Percentiles rank a stretch among this genome's conserved stretches.
Evolutionary conservation across 163 green algal species (phyloP).

Genomic region (Chloromonas sp.): DNA sequence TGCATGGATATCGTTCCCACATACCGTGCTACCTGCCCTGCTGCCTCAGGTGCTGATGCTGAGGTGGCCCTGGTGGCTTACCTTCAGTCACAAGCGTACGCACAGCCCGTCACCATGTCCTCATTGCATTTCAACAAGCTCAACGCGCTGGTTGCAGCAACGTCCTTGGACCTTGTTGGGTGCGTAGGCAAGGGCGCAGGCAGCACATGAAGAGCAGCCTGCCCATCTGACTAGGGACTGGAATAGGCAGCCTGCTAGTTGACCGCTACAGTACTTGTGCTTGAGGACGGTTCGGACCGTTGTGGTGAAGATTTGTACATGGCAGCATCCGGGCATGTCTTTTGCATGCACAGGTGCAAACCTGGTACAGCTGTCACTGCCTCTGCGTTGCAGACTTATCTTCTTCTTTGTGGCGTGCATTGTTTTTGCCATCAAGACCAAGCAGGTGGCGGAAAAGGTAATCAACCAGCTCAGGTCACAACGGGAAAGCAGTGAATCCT

Average conservation of each 20-base stretch:
- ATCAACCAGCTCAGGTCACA: neutral
- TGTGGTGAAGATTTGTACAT: too few species aligned
- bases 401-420: neutral
- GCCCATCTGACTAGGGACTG: too few species aligned
- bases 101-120: neutral
- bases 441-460: neutral
- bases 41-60: neutral
- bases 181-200: neutral
- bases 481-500: too few species aligned
- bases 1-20: too few species aligned
- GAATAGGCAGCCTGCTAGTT: too few species aligned
- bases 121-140: neutral
- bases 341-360: too few species aligned
- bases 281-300: too few species aligned
- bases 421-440: neutral
- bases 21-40: too few species aligned
- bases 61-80: neutral
- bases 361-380: too few species aligned
- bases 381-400: neutral
- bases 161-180: neutral
- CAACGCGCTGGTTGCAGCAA: neutral
- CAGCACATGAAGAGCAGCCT: too few species aligned
- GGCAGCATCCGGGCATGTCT: too few species aligned
- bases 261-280: too few species aligned
- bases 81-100: neutral